Base-by-base conservation (phyloP, 768 basidiomycete genomes). In the Symmetrospora coprosmae region DNA sequence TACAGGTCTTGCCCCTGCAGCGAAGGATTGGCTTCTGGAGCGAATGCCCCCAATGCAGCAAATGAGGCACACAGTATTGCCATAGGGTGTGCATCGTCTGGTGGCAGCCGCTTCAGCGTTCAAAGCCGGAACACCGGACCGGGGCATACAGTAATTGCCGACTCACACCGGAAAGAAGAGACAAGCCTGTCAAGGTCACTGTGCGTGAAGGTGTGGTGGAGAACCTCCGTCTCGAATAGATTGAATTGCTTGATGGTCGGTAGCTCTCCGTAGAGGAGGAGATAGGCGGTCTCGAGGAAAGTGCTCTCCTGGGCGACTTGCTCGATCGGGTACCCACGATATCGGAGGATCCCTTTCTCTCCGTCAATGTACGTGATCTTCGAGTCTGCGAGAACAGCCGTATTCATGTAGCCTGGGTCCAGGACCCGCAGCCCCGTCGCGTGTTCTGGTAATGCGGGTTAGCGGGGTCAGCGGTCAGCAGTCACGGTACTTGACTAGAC, bases 51-150 rank as follows among this genome's bases (percentile, higher is more conserved):
- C 21, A 92, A 73, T 68, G 90, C 89, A 6, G 88, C 81, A 66
- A 91, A 85, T 3, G 85, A 85, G 66, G 84, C 86, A 3, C 84
- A 87, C 43, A 89, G 76, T 64, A 90, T 89, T 19, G 85, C 81
- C 87, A 89, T 90, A 0, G 88, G 88, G 68, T 91, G 88, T 1
- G 88, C 85, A 63, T 91, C 88, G 69, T 88, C 87, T 49, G n/a
- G n/a, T n/a, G n/a, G n/a, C n/a, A n/a, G n/a, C n/a, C n/a, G n/a
- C n/a, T n/a, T n/a, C n/a, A n/a, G n/a, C n/a, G n/a, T n/a, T n/a
- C n/a, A n/a, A n/a, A n/a, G n/a, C n/a, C n/a, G n/a, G n/a, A n/a
- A n/a, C n/a, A n/a, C n/a, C n/a, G n/a, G n/a, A n/a, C n/a, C n/a
- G n/a, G n/a, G n/a, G n/a, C n/a, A n/a, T n/a, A n/a, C n/a, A n/a